Base-by-base conservation (phyloP, 768 basidiomycete genomes). In the Naganishia vaughanmartiniae region DNA sequence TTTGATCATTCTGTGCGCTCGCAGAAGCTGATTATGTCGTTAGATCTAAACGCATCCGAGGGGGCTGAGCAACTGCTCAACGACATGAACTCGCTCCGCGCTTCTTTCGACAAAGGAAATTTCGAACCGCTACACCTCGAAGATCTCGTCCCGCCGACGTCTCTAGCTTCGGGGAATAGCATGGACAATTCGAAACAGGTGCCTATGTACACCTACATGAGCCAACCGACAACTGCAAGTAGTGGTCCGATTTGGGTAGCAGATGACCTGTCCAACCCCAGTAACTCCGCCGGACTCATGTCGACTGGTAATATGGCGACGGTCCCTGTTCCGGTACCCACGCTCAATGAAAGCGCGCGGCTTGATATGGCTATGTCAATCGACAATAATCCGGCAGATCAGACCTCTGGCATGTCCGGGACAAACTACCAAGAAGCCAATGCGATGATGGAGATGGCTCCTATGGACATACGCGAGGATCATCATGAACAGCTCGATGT, bases 1-100 rank as follows among this genome's bases (percentile, higher is more conserved):
- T n/a, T 30, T 26, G 15, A 39, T 46, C 28, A 31, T 14, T n/a
- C n/a, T n/a, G n/a, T 46, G 45, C 51, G 21, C 2, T 19, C 6
- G 26, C 34, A 19, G 4, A 7, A 12, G 36, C 66, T 71, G 42
- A 70, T 54, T 19, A 19, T 42, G 28, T n/a, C 7, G 24, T 9
- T 28, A 76, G 75, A 73, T 45, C 30, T 63, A 24, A 63, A 63
- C 30, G 60, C 60, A 26, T n/a, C 39, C 17, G 60, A 63, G 24
- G 60, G 60, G 1, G 60, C 42, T 12, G 39, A 42, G 39, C 39
- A 63, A 45, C 26, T 63, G 9, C 26, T 63, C 14, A 45, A 14
- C 24, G 60, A 45, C 4, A 2, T 63, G 26, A 63, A 63, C 30
- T 63, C 60, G 60, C 36, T 63, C 12, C 60, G 46, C 24, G 36